Percentiles rank a stretch among this genome's conserved stretches.
Evolutionary conservation across 1,284 basidiomycete species (phyloP).

Genomic region (Ganoderma resinaceum): DNA sequence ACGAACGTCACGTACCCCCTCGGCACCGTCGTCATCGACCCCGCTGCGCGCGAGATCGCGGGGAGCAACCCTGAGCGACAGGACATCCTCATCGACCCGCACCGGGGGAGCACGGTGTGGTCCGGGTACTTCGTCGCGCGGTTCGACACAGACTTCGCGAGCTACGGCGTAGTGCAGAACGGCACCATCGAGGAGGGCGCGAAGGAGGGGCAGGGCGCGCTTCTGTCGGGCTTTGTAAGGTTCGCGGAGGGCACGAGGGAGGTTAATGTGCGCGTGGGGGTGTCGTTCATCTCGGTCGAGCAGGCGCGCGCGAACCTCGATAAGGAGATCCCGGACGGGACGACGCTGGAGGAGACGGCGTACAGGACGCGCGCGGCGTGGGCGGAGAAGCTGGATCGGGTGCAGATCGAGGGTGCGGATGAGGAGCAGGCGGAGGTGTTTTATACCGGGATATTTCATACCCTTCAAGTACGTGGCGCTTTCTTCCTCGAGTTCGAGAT

Average conservation of each 20-base stretch:
- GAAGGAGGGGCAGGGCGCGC: conserved; percentile 44
- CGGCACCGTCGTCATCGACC: conserved; percentile 63
- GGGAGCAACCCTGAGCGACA: conserved; percentile 80
- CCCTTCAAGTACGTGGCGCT: conserved; percentile 58
- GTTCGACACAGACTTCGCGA: conserved; percentile 60
- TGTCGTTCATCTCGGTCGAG: conserved; percentile 80
- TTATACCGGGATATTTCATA: conserved; percentile 74
- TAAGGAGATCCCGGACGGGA: conserved; percentile 67
- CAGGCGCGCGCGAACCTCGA: conserved; percentile 75
- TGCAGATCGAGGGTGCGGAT: conserved; percentile 64
- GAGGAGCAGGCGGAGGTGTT: conserved; percentile 63
- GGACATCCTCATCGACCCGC: conserved; percentile 74
- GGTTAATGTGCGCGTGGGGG: conserved; percentile 73
- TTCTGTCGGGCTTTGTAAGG: conserved; percentile 64
- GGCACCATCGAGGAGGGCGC: conserved; percentile 45
- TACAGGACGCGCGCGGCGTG: conserved; percentile 64
- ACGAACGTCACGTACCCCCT: conserved; percentile 67
- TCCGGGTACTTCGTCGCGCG: conserved; percentile 82
- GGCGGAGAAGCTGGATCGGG: conserved; percentile 75
- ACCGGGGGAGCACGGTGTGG: conserved; percentile 52
- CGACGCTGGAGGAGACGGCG: conserved; percentile 68
- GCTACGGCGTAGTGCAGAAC: conserved; percentile 59
- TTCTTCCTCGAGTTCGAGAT: conserved; percentile 25
- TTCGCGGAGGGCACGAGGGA: conserved; percentile 50
- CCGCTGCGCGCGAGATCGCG: conserved; percentile 59